These are phyloP conservation scores for Aristolochia contorta DNA, from an alignment of 164 flowering plant genomes.

Conservation along the genomic window DNA sequence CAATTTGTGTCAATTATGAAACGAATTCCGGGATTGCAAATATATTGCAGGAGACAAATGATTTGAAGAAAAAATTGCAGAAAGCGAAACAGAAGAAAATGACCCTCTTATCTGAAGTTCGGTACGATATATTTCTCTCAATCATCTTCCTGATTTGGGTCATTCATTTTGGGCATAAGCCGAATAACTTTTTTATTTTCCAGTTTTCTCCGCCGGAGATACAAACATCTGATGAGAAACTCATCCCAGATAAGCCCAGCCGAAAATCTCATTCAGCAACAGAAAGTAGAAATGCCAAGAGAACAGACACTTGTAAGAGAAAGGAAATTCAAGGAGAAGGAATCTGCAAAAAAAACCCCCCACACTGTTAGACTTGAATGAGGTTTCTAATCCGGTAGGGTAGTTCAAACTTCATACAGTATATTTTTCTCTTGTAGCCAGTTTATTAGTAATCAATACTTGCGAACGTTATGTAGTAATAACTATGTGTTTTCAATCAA, in stretches of 20 bases:
- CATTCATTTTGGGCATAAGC: background rate
- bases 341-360: conserved; percentile 11
- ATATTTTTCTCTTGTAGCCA: background rate
- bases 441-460: background rate
- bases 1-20: background rate
- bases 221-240: conserved; percentile 26
- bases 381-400: conserved; percentile 27
- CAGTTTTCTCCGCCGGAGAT: conserved; percentile 55
- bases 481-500: background rate
- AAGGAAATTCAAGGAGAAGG: conserved; percentile 9
- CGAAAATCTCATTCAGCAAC: conserved; percentile 12
- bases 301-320: conserved; percentile 1
- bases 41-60: conserved; percentile 45
- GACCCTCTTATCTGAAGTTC: conserved; percentile 60
- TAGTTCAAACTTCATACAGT: background rate
- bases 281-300: conserved; percentile 2
- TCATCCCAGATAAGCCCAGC: conserved; percentile 12
- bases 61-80: conserved; percentile 33
- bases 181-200: background rate
- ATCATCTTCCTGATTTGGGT: background rate
- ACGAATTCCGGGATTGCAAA: background rate
- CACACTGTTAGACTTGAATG: conserved; percentile 59
- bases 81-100: conserved; percentile 31
- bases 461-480: too few species aligned
- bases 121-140: conserved; percentile 28